These are phyloP conservation scores for Aureobasidium subglaciale DNA, from an alignment of 2,329 filamentous ascomycete species.

Conservation along the genomic window DNA sequence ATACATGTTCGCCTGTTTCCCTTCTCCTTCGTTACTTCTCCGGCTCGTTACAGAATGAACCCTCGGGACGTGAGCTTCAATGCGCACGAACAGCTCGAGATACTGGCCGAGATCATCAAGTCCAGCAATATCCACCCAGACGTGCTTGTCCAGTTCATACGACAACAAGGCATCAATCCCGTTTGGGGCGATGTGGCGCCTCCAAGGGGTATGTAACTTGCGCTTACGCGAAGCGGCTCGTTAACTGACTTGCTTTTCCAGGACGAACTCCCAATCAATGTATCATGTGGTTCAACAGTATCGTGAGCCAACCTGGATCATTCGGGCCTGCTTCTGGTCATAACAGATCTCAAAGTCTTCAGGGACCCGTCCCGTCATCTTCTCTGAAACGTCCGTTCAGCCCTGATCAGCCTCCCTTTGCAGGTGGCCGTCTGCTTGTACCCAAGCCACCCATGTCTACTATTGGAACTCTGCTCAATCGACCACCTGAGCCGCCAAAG, in stretches of 20 bases:
- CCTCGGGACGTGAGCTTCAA: constrained; percentile 11
- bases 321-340: constrained; percentile 9
- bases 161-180: constrained; percentile 37
- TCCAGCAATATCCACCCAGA: constrained; percentile 37
- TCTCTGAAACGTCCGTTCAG: constrained; percentile 24
- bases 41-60: constrained; percentile 13
- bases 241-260: constrained; percentile 18
- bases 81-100: constrained; percentile 26
- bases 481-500: constrained; percentile 25
- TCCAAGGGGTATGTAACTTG: constrained; percentile 39
- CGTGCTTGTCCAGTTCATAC: constrained; percentile 38
- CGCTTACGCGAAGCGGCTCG: neutral
- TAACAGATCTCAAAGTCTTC: constrained; percentile 15
- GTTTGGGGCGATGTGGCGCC: constrained; percentile 44
- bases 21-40: constrained; percentile 11
- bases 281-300: constrained; percentile 22
- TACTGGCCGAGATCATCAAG: constrained; percentile 49
- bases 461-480: constrained; percentile 5
- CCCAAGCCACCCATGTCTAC: constrained; percentile 31
- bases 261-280: constrained; percentile 30
- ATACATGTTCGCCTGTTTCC: constrained; percentile 15
- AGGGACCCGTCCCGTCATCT: neutral
- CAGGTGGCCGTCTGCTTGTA: constrained; percentile 38
- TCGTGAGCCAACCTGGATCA: constrained; percentile 10
- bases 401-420: constrained; percentile 21